Evolutionary conservation across 306 rosid species (phyloP).

Genomic region (Malus orientalis): DNA sequence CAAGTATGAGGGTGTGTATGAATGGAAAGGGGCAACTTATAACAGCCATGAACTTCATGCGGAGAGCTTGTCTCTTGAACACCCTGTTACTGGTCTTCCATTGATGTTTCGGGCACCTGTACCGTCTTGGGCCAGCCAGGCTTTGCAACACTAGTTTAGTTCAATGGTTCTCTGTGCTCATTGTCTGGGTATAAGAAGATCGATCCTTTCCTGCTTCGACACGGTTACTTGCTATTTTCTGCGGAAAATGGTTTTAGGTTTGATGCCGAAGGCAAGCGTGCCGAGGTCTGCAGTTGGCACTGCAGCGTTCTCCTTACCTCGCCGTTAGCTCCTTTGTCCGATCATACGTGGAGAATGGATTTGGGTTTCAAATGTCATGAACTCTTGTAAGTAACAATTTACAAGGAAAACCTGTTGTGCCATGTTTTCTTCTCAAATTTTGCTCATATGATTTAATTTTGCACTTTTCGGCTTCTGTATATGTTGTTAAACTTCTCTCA

Average conservation of each 20-base stretch:
- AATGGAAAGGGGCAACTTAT: slow-evolving; percentile 47
- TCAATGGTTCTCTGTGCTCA: neutral
- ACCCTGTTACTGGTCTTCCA: slow-evolving; percentile 58
- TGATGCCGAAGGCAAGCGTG: neutral
- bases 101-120: slow-evolving; percentile 51
- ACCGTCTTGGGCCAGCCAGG: slow-evolving; percentile 57
- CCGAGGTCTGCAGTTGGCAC: neutral
- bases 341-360: neutral
- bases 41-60: slow-evolving; percentile 85
- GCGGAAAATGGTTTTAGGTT: neutral
- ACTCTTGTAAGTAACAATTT: neutral
- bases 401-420: neutral
- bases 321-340: neutral
- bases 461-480: neutral
- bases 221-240: neutral
- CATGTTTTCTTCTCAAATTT: neutral
- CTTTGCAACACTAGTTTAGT: slow-evolving; percentile 17
- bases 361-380: neutral
- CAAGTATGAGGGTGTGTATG: slow-evolving; percentile 75
- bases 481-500: neutral
- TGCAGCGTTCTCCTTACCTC: neutral
- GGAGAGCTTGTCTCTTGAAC: slow-evolving; percentile 61
- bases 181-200: neutral
- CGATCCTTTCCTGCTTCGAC: neutral
- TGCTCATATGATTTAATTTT: neutral